Base-by-base conservation (phyloP, 768 basidiomycete species). In the Mycena olivaceomarginata region DNA sequence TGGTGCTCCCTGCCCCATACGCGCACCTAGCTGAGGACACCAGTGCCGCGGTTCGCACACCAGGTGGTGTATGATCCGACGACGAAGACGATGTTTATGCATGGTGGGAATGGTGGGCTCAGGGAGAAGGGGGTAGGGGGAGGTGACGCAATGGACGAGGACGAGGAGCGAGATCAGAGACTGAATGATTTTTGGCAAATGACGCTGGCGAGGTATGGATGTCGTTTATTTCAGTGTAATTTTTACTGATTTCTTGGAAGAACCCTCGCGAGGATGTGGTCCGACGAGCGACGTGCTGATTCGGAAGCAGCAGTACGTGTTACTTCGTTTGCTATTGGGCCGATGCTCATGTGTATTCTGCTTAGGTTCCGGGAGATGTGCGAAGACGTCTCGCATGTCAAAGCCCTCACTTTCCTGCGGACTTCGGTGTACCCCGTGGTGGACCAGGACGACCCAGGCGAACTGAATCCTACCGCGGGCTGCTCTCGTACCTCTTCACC, bases 181-280 rank as follows among this genome's bases (percentile, higher is more conserved):
- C 78, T 96, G 82, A 92, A 94, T 81, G 95, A 96, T 83, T 93
- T 97, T 77, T 97, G 96, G 95, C 89, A 87, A 83, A 94, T 96
- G 93, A 87, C 86, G 46, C 82, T 96, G 46, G 82, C 89, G 77
- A 90, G 95, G 95, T 95, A 74, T 46, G 90, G 79, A 37, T 10
- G 0, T 63, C 43, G 4, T 15, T 20, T 51, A 51, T n/a, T n/a
- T 5, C 48, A 51, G 48, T 16, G 7, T 51, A 15, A 12, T 51
- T 51, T 51, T 51, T 18, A 16, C 16, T 18, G 16, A 51, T 16
- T 51, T 7, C 18, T 15, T 20, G 13, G 4, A 72, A 96, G 95
- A 80, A 91, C 92, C n/a, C 88, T 5, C 85, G 90, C 2, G 91
- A 91, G 62, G 94, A 94, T 77, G 88, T 95, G 9, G 87, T 94